Conservation (phyloP, 305 asterid genomes). For the Coffea humblotiana region DNA sequence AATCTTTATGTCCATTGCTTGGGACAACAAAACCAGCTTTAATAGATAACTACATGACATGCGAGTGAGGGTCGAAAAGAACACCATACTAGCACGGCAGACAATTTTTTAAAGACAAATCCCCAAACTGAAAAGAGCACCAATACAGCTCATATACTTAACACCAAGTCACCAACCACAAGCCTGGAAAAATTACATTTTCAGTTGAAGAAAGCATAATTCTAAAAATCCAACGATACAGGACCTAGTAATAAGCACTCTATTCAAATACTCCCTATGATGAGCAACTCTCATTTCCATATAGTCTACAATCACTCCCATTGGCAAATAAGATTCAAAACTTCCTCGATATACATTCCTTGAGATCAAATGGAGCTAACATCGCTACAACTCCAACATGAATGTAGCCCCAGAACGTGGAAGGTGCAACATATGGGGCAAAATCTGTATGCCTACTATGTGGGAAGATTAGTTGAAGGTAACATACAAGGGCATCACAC, state of each 20-base stretch:
- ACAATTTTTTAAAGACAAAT: too few relatives aligned
- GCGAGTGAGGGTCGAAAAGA: too few relatives aligned
- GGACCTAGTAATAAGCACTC: neutral
- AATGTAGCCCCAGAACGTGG: neutral
- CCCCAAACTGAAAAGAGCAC: too few relatives aligned
- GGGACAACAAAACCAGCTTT: too few relatives aligned
- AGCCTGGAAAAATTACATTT: neutral
- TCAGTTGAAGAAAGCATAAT: neutral
- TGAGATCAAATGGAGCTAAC: neutral
- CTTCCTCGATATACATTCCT: neutral
- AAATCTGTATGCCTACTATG: neutral
- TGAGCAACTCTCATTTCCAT: neutral
- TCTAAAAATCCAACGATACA: neutral
- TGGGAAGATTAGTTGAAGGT: neutral
- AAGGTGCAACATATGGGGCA: neutral
- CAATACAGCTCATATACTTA: too few relatives aligned
- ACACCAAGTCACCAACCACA: neutral
- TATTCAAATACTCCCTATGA: neutral
- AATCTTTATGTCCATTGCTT: too few relatives aligned
- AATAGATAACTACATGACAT: too few relatives aligned
- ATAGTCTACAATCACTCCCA: neutral
- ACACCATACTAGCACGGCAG: too few relatives aligned
- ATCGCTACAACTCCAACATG: neutral
- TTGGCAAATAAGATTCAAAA: neutral
- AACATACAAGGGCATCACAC: neutral